Evolutionary conservation across 345 rosid species (phyloP).

Genomic region (Sonneratia caseolaris): DNA sequence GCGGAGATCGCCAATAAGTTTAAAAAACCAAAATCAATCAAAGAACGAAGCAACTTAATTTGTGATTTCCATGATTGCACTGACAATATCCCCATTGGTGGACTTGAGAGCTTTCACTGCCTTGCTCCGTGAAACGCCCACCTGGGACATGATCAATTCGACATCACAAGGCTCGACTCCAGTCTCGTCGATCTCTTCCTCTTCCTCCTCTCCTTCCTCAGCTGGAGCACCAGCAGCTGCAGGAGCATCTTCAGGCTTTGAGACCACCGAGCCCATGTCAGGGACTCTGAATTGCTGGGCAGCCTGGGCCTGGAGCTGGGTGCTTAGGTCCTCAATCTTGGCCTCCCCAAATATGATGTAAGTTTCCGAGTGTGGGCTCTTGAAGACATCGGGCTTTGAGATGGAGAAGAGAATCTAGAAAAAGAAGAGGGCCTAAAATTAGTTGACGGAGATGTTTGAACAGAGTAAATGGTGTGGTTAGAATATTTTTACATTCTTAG

Average conservation of each 20-base stretch:
- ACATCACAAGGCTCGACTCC: conserved; percentile 75
- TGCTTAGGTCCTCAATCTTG: conserved; percentile 85
- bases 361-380: conserved; percentile 81
- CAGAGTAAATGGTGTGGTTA: neutral
- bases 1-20: neutral
- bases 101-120: conserved; percentile 78
- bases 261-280: conserved; percentile 45
- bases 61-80: conserved; percentile 90
- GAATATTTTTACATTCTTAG: conserved; percentile 44
- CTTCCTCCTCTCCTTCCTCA: conserved; percentile 48
- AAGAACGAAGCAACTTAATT: conserved; percentile 21
- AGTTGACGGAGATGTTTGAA: neutral
- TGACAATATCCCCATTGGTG: conserved; percentile 67
- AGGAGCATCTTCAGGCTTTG: conserved; percentile 43
- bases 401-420: conserved; percentile 65
- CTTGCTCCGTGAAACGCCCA: conserved; percentile 58
- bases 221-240: conserved; percentile 16
- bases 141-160: conserved; percentile 80
- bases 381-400: conserved; percentile 81
- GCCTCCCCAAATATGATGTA: conserved; percentile 85
- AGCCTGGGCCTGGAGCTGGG: conserved; percentile 87
- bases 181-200: conserved; percentile 67
- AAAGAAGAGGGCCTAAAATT: neutral
- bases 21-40: neutral
- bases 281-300: conserved; percentile 88